phyloP scores from a whole-genome alignment of 1,284 basidiomycete genomes.

The Tilletia horrida region DNA sequence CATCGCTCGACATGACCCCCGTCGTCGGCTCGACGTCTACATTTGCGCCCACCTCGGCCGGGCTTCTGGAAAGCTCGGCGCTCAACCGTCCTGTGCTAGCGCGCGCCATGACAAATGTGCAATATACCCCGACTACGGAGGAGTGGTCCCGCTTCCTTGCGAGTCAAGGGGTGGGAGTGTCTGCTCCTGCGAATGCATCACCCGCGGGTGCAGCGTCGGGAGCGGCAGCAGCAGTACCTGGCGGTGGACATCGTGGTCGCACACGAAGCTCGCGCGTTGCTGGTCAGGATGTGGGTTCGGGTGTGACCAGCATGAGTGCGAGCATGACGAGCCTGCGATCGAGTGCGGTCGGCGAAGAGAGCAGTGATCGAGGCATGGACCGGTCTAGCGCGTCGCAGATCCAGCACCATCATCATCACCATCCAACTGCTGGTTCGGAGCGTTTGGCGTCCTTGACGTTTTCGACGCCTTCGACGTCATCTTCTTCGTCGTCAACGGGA shows the following conservation, averaged over 20 bases:
- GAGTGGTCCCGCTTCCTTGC: constrained; percentile 48
- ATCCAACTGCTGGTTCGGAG: neutral
- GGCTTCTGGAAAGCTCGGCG: constrained; percentile 13
- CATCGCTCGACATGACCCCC: no score
- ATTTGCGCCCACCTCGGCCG: constrained; percentile 19
- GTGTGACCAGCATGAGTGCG: constrained; percentile 21
- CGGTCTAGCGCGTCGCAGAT: no score
- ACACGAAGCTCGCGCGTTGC: constrained; percentile 13
- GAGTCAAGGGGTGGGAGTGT: constrained; percentile 36
- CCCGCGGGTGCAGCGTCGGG: constrained; percentile 21
- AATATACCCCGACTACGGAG: constrained; percentile 47
- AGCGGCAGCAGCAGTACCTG: constrained; percentile 15
- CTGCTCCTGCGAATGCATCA: constrained; percentile 27
- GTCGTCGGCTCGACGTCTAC: neutral
- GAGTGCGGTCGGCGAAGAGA: neutral
- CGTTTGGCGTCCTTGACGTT: neutral
- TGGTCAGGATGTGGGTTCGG: constrained; percentile 14
- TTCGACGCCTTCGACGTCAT: neutral
- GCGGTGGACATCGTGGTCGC: constrained; percentile 14
- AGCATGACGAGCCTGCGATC: constrained; percentile 26
- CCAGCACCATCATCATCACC: neutral
- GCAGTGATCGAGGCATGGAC: neutral
- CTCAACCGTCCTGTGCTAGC: constrained; percentile 17
- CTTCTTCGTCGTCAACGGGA: neutral
- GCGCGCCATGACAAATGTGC: constrained; percentile 24